Base-by-base conservation (phyloP, 164 flowering plant genomes). In the Stephania cephalantha region DNA sequence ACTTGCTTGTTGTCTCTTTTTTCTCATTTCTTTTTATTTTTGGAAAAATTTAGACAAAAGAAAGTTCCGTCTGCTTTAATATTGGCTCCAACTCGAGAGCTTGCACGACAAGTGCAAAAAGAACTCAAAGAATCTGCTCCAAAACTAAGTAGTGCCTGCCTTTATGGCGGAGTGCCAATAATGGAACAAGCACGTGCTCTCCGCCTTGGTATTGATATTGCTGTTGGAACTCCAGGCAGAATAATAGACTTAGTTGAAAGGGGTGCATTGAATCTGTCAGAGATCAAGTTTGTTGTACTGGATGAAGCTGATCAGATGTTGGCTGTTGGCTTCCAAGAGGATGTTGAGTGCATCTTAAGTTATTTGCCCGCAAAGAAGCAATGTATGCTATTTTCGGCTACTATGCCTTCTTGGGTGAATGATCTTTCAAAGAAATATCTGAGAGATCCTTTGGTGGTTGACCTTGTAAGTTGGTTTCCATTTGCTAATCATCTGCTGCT, bases 291-390 rank as follows among this genome's bases (percentile, higher is more conserved):
- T 79, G 77, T 77, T 74, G 84, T 82, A 63, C 77, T 82, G 52
- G 84, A 82, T 72, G 84, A 82, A 79, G 84, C 84, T 77, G 84
- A 82, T 74, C 80, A 82, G 71, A 82, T 82, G 84, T 73, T 82
- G 71, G 78, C 78, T 46, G 48, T 82, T 74, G 84, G 84, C 64
- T 82, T 82, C 71, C 80, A 82, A 71, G 84, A 82, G 76, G 82
- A 72, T 77, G 84, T 79, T 64, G 84, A 82, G 45, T 52, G 75
- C 64, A 79, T 82, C 69, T 45, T 82, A 61, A 70, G 72, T 77
- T 77, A 77, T 75, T 77, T 82, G 66, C 84, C 84, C 46, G 58
- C 76, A 64, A 73, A 82, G 72, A 79, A 70, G 69, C 82, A 79
- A 65, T 74, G 78, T 78, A 79, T 82, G 84, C 31, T 82, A 66